Conservation (phyloP, 345 rosid species). For the Dovyalis caffra region DNA sequence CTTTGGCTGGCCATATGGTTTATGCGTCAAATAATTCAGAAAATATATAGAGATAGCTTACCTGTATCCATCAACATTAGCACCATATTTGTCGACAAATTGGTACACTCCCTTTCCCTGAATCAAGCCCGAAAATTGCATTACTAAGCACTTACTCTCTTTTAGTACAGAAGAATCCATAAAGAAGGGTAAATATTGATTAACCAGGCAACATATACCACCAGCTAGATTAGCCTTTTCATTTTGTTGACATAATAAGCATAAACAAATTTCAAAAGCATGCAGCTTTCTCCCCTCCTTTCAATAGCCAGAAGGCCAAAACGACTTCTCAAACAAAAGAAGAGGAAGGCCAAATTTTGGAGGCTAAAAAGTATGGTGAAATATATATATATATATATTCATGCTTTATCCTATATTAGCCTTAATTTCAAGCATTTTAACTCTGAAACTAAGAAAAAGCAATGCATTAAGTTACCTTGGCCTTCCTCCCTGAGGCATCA, state of each 20-base stretch:
- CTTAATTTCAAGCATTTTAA: no score
- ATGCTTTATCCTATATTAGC: no score
- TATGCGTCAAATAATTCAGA: not conserved
- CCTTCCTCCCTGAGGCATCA: constrained; percentile 91
- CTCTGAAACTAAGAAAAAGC: not conserved
- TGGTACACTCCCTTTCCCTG: constrained; percentile 99
- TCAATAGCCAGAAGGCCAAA: no score
- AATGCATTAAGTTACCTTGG: constrained; percentile 34
- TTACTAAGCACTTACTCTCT: not conserved
- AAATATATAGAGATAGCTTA: not conserved
- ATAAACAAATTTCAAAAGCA: no score
- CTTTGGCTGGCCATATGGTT: not conserved
- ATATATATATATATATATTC: no score
- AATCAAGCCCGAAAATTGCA: not conserved
- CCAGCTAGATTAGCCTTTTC: no score
- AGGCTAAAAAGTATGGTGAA: no score
- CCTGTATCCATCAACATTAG: constrained; percentile 98
- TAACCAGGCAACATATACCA: no score
- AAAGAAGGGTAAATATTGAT: not conserved
- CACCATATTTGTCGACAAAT: constrained; percentile 91
- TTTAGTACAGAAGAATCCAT: not conserved
- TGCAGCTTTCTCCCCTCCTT: no score
- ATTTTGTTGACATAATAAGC: no score
- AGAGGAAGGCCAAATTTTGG: no score
- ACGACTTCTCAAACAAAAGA: no score